These are phyloP conservation scores for Colletotrichum gigasporum DNA, from an alignment of 2,329 filamentous ascomycete genomes.

Conservation along the genomic window DNA sequence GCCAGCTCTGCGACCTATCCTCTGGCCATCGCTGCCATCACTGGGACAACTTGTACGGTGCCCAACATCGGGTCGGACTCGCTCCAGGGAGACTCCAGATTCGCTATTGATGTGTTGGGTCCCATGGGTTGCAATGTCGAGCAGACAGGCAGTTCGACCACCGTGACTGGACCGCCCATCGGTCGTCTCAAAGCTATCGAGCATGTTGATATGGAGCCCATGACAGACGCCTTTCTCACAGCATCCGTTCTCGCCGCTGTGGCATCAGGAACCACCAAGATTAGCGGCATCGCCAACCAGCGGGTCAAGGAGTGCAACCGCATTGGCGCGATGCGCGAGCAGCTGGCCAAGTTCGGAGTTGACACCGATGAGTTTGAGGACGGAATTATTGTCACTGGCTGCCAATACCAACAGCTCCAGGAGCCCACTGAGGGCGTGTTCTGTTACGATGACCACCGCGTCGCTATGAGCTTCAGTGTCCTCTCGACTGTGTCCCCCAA, in stretches of 20 bases:
- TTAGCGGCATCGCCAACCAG: conserved; percentile 96
- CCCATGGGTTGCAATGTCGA: conserved; percentile 95
- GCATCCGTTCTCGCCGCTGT: conserved; percentile 93
- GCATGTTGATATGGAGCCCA: conserved; percentile 97
- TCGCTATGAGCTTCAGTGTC: conserved; percentile 98
- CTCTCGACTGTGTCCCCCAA: conserved; percentile 77
- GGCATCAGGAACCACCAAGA: conserved; percentile 82
- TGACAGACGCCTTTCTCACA: conserved; percentile 98
- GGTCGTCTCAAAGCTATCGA: conserved; percentile 79
- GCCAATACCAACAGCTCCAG: conserved; percentile 55
- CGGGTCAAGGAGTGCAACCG: conserved; percentile 98
- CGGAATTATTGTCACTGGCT: conserved; percentile 80
- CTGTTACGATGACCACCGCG: conserved; percentile 97
- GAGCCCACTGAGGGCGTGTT: conserved; percentile 75
- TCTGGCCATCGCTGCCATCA: conserved; percentile 92
- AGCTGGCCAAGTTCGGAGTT: conserved; percentile 94
- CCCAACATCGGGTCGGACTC: conserved; percentile 95
- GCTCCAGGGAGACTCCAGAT: conserved; percentile 92
- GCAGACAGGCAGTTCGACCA: conserved; percentile 87
- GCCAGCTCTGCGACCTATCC: conserved; percentile 98
- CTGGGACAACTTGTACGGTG: conserved; percentile 93
- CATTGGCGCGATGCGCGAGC: conserved; percentile 93
- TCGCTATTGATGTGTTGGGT: conserved; percentile 86
- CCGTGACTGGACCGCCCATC: conserved; percentile 84
- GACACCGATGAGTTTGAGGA: conserved; percentile 88